Conservation (phyloP, 352 stramenopile species). For the Pythium dissotocum region DNA sequence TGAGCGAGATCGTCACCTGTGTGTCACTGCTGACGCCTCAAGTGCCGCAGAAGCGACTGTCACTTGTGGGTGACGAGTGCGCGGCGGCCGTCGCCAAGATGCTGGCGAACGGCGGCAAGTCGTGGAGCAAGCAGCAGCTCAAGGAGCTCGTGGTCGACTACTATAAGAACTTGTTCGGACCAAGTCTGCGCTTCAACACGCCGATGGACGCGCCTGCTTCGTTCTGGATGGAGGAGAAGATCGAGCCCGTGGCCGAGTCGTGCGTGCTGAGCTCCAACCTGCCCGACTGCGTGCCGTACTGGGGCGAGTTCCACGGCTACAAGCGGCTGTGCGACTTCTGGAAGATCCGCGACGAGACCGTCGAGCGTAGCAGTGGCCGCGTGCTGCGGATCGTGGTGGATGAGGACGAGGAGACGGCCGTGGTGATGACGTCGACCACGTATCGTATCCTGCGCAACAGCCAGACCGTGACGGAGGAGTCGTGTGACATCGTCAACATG, state of each 20-base stretch:
- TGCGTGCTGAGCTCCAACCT: constrained; percentile 86
- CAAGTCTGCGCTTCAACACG: constrained; percentile 78
- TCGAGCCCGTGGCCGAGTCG: constrained; percentile 64
- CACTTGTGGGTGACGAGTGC: constrained; percentile 48
- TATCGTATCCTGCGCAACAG: constrained; percentile 88
- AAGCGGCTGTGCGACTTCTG: constrained; percentile 86
- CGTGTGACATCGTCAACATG: constrained; percentile 84
- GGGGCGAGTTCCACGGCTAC: constrained; percentile 88
- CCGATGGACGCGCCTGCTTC: constrained; percentile 72
- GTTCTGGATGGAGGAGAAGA: constrained; percentile 87
- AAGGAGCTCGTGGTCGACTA: constrained; percentile 76
- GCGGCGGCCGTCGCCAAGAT: constrained; percentile 1
- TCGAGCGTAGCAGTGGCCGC: constrained; percentile 79
- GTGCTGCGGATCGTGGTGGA: constrained; percentile 84
- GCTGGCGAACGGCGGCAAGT: constrained; percentile 23
- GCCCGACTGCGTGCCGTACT: constrained; percentile 84
- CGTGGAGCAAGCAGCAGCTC: constrained; percentile 71
- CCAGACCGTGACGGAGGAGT: constrained; percentile 84
- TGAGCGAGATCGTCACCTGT: constrained; percentile 78
- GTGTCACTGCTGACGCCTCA: constrained; percentile 35
- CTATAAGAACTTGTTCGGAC: constrained; percentile 78
- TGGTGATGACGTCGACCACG: constrained; percentile 88
- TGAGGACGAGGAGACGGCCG: constrained; percentile 84
- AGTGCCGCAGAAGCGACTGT: constrained; percentile 54
- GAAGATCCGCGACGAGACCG: constrained; percentile 87